Evolutionary conservation across 1,284 basidiomycete species (phyloP), one percentile per base, ranked within the genome.

Genomic region (Farysia itapuensis): DNA sequence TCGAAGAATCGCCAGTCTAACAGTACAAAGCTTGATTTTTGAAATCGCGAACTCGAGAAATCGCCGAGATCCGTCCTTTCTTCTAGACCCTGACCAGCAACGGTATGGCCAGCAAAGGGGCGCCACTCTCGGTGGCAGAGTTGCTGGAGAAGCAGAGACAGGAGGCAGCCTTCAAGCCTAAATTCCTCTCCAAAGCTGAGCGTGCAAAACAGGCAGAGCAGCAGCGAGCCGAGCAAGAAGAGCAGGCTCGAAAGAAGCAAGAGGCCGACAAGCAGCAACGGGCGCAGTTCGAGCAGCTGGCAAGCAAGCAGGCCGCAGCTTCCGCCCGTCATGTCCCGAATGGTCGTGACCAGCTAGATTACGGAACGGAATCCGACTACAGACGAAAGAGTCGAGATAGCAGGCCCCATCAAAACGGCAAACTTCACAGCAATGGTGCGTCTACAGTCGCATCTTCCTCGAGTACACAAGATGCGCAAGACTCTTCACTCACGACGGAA

Each of bases 201-300:
- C 54, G 70, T 4, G 39, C 47, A 15, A 43, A 56, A 19, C 67
- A 68, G 33, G 67, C 70, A 0, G 39, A 51, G 14, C 50, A 47
- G 28, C 48, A 53, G 28, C 35, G 49, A 35, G 39, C 51, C 31
- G 40, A 44, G 18, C 37, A 63, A 21, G 58, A 52, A 21, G 39
- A 40, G 5, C 34, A 51, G 28, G 44, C 35, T 69, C 59, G 39
- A 13, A 46, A 52, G 13, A 84, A 81, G 56, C 84, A 83, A 50
- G 84, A 88, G 34, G 78, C 80, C 4, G 51, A 83, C 2, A 81
- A 79, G 46, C 74, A 78, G 39, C 84, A 87, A 52, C 80, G 88
- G 29, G 84, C 87, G 44, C 75, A 71, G 7, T 80, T 94, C 8
- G 90, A 96, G 75, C 78, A 81, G 14, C 84, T 86, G 31, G 64